Conservation (phyloP, 345 rosid genomes). For the Camelina neglecta region DNA sequence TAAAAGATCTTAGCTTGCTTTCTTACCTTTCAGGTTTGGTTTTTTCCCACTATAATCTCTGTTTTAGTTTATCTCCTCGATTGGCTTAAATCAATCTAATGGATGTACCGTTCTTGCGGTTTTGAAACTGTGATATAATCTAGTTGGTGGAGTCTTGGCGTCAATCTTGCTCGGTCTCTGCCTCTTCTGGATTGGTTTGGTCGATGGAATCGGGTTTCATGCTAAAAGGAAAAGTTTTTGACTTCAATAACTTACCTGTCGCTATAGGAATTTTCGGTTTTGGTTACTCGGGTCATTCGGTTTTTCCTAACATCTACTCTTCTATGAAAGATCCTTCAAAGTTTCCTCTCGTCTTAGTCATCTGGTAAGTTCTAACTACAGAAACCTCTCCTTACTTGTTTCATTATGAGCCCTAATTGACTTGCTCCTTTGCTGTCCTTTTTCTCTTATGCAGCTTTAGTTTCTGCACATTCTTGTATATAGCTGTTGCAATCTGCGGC, state of each 20-base stretch:
- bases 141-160: constrained; percentile 86
- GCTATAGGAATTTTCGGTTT: constrained; percentile 78
- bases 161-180: constrained; percentile 64
- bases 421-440: neutral
- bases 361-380: constrained; percentile 51
- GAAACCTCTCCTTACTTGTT: constrained; percentile 21
- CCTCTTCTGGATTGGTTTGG: constrained; percentile 76
- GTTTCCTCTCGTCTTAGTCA: constrained; percentile 59
- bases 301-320: constrained; percentile 77
- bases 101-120: neutral
- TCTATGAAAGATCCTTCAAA: constrained; percentile 77
- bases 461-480: constrained; percentile 58
- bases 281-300: constrained; percentile 75
- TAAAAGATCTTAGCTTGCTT: constrained; percentile 72
- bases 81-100: neutral
- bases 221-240: constrained; percentile 54
- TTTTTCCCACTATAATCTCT: neutral
- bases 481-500: constrained; percentile 64
- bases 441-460: constrained; percentile 61
- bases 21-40: constrained; percentile 78
- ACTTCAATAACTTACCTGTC: constrained; percentile 62
- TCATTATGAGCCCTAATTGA: neutral
- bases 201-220: constrained; percentile 72
- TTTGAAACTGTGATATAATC: constrained; percentile 4
- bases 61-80: neutral